These are phyloP conservation scores for Apostasia ramifera DNA, from an alignment of 106 monocot species.

Conservation along the genomic window DNA sequence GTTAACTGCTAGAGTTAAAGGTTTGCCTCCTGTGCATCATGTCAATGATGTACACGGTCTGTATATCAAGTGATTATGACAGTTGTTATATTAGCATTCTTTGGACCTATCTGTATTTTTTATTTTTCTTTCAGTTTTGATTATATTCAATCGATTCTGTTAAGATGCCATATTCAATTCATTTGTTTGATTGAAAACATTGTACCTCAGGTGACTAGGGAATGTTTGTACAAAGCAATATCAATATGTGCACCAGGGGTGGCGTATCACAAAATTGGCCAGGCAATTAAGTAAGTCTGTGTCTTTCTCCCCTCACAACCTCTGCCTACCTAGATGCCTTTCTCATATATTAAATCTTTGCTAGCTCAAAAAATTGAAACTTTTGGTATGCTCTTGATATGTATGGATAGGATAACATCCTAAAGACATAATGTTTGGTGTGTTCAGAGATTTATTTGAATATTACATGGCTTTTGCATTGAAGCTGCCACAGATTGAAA, in stretches of 20 bases:
- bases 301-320: not conserved
- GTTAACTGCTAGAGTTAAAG: too few species aligned
- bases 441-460: too few species aligned
- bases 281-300: conserved; percentile 50
- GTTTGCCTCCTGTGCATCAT: too few species aligned
- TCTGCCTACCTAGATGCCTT: not conserved
- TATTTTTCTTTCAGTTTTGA: too few species aligned
- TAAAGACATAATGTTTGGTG: not conserved
- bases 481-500: too few species aligned
- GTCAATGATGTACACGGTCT: not conserved
- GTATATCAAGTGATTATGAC: not conserved
- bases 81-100: not conserved
- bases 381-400: not conserved
- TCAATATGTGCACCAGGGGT: conserved; percentile 65
- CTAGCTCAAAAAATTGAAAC: not conserved
- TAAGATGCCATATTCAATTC: too few species aligned
- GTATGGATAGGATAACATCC: not conserved
- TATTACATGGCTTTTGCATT: too few species aligned
- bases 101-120: too few species aligned
- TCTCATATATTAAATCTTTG: not conserved
- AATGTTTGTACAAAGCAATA: conserved; percentile 59
- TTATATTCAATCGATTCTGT: too few species aligned
- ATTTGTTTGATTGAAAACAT: not conserved
- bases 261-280: conserved; percentile 57
- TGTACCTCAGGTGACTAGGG: conserved; percentile 46